Percentiles rank a stretch among this genome's conserved stretches.
phyloP scores from a whole-genome alignment of 2,329 filamentous ascomycete genomes.

The Cryphonectria nitschkei region DNA sequence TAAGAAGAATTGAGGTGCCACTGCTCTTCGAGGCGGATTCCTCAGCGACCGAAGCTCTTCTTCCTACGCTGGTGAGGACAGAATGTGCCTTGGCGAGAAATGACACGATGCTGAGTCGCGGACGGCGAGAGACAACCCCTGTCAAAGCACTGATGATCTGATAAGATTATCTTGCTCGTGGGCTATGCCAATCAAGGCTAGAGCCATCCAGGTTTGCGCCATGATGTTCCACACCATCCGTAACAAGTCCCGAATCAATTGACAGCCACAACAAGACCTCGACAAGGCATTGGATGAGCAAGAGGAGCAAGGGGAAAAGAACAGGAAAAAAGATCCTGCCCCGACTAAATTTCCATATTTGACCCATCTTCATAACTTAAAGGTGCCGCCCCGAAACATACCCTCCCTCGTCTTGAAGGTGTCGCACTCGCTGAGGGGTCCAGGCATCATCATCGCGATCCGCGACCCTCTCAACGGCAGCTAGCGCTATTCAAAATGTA shows the following conservation, averaged over 20 bases:
- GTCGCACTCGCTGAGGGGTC: constrained; percentile 5
- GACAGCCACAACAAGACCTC: constrained; percentile 5
- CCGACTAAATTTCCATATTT: constrained; percentile 19
- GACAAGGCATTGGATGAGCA: constrained; percentile 20
- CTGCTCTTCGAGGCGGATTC: neutral
- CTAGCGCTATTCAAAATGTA: neutral
- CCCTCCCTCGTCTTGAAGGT: neutral
- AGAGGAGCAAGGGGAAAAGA: constrained; percentile 1
- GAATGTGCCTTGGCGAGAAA: neutral
- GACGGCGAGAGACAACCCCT: neutral
- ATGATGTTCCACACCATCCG: neutral
- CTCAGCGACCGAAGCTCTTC: neutral
- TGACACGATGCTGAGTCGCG: constrained; percentile 1
- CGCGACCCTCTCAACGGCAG: neutral
- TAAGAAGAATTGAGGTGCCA: neutral
- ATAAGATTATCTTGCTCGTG: constrained; percentile 27
- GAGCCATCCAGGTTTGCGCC: neutral
- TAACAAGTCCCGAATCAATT: neutral
- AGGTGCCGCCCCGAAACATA: constrained; percentile 6
- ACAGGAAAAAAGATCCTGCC: neutral
- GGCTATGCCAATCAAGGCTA: constrained; percentile 19
- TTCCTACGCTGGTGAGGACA: neutral
- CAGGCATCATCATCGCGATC: neutral
- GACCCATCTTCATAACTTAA: neutral
- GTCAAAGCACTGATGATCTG: constrained; percentile 23